Evolutionary conservation across 140 eudicot genomes (phyloP).

Genomic region (Oenanthe javanica): DNA sequence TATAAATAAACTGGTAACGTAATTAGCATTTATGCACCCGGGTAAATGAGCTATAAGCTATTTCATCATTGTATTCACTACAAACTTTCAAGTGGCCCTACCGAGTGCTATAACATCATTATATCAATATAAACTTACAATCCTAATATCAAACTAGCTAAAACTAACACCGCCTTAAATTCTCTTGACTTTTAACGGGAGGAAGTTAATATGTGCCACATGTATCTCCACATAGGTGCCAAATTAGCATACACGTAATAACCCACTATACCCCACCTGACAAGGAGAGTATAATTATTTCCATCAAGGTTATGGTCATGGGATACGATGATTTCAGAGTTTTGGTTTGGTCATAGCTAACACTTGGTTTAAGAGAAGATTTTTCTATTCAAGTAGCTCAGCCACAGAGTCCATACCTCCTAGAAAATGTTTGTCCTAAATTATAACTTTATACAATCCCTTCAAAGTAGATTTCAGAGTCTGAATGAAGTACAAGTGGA

Average conservation of each 20-base stretch:
- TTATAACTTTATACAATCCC: background rate
- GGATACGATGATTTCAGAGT: background rate
- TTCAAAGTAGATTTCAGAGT: background rate
- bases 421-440: background rate
- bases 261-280: background rate
- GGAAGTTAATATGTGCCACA: no score
- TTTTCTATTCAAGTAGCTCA: background rate
- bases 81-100: no score
- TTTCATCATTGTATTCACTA: no score
- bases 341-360: background rate
- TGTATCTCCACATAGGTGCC: no score
- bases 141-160: no score
- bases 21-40: background rate
- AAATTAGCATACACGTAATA: no score
- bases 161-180: no score
- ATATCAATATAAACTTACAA: no score
- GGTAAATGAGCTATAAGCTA: no score
- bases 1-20: background rate
- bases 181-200: no score
- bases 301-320: background rate
- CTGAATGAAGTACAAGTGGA: background rate
- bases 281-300: background rate
- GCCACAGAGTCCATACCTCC: background rate
- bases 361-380: background rate
- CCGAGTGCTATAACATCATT: no score